Base-by-base conservation (phyloP, 192 early-diverging fungal genomes). In the Coemansia sp. region DNA sequence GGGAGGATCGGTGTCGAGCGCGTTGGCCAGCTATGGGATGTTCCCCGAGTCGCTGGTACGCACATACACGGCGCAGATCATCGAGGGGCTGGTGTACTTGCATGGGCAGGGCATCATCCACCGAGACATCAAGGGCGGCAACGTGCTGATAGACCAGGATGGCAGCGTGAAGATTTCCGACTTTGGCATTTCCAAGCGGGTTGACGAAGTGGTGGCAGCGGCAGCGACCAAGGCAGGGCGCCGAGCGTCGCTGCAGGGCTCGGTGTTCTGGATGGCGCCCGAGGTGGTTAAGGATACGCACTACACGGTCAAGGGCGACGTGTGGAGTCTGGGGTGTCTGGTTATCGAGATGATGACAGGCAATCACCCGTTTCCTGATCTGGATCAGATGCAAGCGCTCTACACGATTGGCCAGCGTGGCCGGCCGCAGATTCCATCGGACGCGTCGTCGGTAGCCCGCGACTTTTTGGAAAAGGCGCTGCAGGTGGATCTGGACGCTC, bases 211-310 rank as follows among this genome's bases (percentile, higher is more conserved):
- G 36, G 79, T 84, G 26, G 41, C 20, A 12, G 54, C 54, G 11
- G 61, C 77, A 16, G 62, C 61, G 4, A 62, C 48, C 64, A 71
- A 66, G 42, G 74, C 53, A 32, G 68, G 75, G 11, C 79, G 82
- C 12, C 70, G 87, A 41, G 90, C 77, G 53, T 95, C 93, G 40
- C 66, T 98, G 53, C 93, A 97, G 79, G 97, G 97, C 1, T 93
- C 93, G 0, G 87, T 97, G 23, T 92, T 91, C 71, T 98, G 96
- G 97, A 97, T 97, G 94, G 95, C 97, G n/a, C 97, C 95, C 17
- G 97, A 97, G 74, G 93, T 97, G 6, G 90, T 95, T 46, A 90
- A 92, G 67, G 88, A 91, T 68, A 92, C 89, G 4, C 86, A 89
- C 31, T 97, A 96, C 64, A 92, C 91, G 7, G 82, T 86, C 53